Evolutionary conservation across 2,329 filamentous ascomycete genomes (phyloP).

Genomic region (Helotiales sp.): DNA sequence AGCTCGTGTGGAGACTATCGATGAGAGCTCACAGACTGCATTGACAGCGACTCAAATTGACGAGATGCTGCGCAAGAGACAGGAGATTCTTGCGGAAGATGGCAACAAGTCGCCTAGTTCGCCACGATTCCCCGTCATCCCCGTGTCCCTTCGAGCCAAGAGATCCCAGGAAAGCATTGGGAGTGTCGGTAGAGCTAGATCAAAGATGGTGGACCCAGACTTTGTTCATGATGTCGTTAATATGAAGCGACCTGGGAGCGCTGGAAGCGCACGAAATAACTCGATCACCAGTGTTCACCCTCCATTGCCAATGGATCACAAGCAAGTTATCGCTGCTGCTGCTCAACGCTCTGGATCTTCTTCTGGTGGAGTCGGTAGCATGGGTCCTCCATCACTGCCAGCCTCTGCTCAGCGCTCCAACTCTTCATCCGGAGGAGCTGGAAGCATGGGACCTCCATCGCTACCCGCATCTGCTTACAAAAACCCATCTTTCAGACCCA

Average conservation of each 20-base stretch:
- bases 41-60: constrained; percentile 85
- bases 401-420: constrained; percentile 59
- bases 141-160: constrained; percentile 49
- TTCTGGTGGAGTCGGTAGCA: constrained; percentile 6
- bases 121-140: constrained; percentile 41
- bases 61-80: constrained; percentile 65
- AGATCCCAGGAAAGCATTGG: constrained; percentile 57
- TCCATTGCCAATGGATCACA: constrained; percentile 82
- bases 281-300: constrained; percentile 58
- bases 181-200: constrained; percentile 49
- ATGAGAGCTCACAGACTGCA: constrained; percentile 81
- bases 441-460: constrained; percentile 80
- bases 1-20: constrained; percentile 54
- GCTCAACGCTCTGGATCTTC: constrained; percentile 61
- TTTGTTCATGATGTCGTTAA: constrained; percentile 45
- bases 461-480: constrained; percentile 74
- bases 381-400: constrained; percentile 43
- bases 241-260: constrained; percentile 69
- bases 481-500: constrained; percentile 56
- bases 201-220: constrained; percentile 45
- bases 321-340: constrained; percentile 81
- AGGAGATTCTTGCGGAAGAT: constrained; percentile 37
- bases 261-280: constrained; percentile 66
- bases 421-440: constrained; percentile 49
- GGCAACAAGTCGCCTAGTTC: constrained; percentile 34